These are phyloP conservation scores for Lachnellula subtilissima DNA, from an alignment of 2,329 filamentous ascomycete species.

Conservation along the genomic window DNA sequence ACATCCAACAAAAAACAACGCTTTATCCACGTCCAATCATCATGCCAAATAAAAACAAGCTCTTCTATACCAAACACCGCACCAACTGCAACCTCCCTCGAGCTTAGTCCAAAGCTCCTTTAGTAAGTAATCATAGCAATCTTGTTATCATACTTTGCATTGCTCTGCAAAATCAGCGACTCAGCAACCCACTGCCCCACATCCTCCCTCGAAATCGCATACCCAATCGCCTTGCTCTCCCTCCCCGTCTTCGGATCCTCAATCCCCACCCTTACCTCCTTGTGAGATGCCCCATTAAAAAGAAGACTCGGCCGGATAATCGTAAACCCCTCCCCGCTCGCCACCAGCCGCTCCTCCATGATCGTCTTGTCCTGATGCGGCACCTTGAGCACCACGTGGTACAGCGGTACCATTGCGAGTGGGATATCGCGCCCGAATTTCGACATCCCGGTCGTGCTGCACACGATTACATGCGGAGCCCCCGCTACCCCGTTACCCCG, in stretches of 20 bases:
- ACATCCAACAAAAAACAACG: no score
- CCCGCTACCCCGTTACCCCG: not conserved
- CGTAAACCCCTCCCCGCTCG: constrained; percentile 9
- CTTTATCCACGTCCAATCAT: no score
- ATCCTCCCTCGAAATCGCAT: constrained; percentile 30
- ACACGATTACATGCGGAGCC: constrained; percentile 27
- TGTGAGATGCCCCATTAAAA: constrained; percentile 19
- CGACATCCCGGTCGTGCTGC: constrained; percentile 41
- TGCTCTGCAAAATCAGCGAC: not conserved
- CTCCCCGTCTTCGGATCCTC: constrained; percentile 6
- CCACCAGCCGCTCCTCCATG: constrained; percentile 37
- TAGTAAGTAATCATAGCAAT: not conserved
- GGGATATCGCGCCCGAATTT: constrained; percentile 38
- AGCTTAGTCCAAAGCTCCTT: not conserved
- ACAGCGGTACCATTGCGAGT: constrained; percentile 38
- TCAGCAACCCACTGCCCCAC: constrained; percentile 30
- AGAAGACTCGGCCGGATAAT: constrained; percentile 24
- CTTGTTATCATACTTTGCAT: not conserved
- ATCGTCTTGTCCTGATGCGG: constrained; percentile 43
- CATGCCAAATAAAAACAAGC: no score
- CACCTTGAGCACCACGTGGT: constrained; percentile 35
- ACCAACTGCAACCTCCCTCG: no score
- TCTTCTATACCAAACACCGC: no score
- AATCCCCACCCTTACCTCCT: constrained; percentile 2
- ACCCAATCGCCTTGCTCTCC: constrained; percentile 26